Base-by-base conservation (phyloP, 2,329 filamentous ascomycete genomes). In the Cercospora sp. region DNA sequence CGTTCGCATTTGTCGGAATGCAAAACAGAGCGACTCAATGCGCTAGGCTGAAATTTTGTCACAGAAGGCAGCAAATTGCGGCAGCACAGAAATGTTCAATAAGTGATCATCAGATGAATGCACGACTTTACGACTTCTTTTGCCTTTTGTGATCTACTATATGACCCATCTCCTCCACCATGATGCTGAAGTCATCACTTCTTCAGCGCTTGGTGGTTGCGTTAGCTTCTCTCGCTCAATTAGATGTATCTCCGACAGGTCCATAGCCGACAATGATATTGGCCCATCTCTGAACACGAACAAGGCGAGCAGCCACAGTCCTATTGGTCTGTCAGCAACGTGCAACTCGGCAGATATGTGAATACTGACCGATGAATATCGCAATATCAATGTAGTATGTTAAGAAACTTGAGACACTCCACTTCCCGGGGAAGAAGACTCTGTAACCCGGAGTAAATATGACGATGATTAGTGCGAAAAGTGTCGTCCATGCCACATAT, bases 371-470 rank as follows among this genome's bases (percentile, higher is more conserved):
- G 12, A 67, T 64, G 60, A 72, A 70, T 20, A 70, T 70, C 5
- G 62, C 65, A 33, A 72, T 68, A 57, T 72, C 68, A 42, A 72
- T 65, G 28, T 72, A 72, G 48, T 68, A 69, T 3, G 68, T 70
- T 45, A 72, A 60, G 48, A 67, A 72, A 26, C 64, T 64, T 1
- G 70, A 70, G 4, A 59, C 59, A n/a, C 51, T 70, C 75, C 82
- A 85, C 1, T 73, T 78, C 59, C 70, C 76, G 42, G 73, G 72
- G 12, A 78, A 80, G 71, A 92, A 92, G 0, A 90, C 90, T 68
- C 75, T 76, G 69, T 79, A 81, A 51, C 87, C 86, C 1, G 90
- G 92, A 36, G 92, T 81, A 3, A 93, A 80, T 66, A 92, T 89
- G 30, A 90, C 76, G n/a, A 87, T 78, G 73, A 84, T 87, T 64